Evolutionary conservation across 2,329 filamentous ascomycete genomes (phyloP), one percentile per base, ranked within the genome.

Genomic region (Annulohypoxylon truncatum): DNA sequence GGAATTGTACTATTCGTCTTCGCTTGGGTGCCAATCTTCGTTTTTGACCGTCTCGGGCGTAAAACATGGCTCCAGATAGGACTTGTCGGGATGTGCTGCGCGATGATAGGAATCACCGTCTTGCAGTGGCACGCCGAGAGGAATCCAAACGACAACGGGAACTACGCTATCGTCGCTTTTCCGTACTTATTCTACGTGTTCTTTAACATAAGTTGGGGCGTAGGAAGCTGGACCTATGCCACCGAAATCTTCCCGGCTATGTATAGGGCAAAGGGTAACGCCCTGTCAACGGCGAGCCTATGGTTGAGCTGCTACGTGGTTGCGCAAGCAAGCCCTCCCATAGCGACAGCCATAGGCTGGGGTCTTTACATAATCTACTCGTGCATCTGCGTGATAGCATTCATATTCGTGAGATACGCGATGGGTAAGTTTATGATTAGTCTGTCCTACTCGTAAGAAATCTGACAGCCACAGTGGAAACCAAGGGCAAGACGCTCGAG

Each of bases 221-320:
- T 72, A 3, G 72, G 72, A 33, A 71, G 69, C 13, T 74, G 69
- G 72, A 72, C 71, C 2, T 74, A 73, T 29, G 72, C 71, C 2
- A 71, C 72, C 1, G 72, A 74, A 53, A 73, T 74, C 26, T 74
- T 73, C 28, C 72, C 72, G 3, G 68, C 68, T 33, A 65, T 70
- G 31, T 64, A 48, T 35, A 40, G 70, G 54, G 71, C 72, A 20
- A 74, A 74, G 52, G 73, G 73, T 6, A 74, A 74, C 44, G 70
- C 71, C 0, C 51, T 75, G 1, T 75, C 70, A 40, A 74, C 74
- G 0, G 72, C 72, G n/a, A 73, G 71, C 9, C 66, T 75, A 3
- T 74, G 73, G 74, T 59, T 75, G 8, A 72, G 72, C n/a, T 73
- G 72, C 61, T 70, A 71, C 40, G 61, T 71, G 29, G 68, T 73